Evolutionary conservation across 2,329 filamentous ascomycete species (phyloP), one percentile per base, ranked within the genome.

Genomic region (Talaromyces verruculosus): DNA sequence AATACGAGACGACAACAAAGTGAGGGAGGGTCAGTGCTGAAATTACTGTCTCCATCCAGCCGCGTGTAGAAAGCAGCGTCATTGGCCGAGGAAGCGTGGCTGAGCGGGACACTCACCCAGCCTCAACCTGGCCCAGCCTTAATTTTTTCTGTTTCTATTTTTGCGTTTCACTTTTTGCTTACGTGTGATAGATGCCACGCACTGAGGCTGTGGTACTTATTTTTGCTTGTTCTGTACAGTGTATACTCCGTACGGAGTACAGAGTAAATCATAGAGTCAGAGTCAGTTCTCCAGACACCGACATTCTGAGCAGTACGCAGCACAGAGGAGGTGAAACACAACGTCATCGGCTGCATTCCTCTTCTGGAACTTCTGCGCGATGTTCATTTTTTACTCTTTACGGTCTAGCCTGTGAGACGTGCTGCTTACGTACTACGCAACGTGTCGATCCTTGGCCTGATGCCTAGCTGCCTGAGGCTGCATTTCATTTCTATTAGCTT

Each of bases 91-190:
- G 22, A 15, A 49, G 61, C 51, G 65, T 66, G 65, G 65, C 65
- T 62, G 41, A 63, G 65, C 22, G 41, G 35, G 35, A 15, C 35
- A 5, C 53, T 30, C 19, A 2, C 49, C 53, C 61, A 55, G 63
- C 55, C 63, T 19, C 55, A 65, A 25, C 39, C 3, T 51, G 53
- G 22, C 45, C 49, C 45, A 37, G 55, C 53, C 53, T 41, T 19
- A 30, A 22, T 25, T 22, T 57, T 57, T 57, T 25, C 11, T 43
- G 51, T 65, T 65, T 65, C 59, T 65, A 65, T 63, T 62, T 62
- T 65, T 57, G 53, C 33, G 11, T 53, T 28, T 49, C 19, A 17
- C 19, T 11, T 49, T 35, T 35, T 3, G 10, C 41, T 49, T 17
- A 30, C 47, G 47, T 49, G 45, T 3, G n/a, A 45, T 13, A 13